These are phyloP conservation scores for Eimeria necatrix DNA, from an alignment of 169 alveolate species.

Conservation along the genomic window DNA sequence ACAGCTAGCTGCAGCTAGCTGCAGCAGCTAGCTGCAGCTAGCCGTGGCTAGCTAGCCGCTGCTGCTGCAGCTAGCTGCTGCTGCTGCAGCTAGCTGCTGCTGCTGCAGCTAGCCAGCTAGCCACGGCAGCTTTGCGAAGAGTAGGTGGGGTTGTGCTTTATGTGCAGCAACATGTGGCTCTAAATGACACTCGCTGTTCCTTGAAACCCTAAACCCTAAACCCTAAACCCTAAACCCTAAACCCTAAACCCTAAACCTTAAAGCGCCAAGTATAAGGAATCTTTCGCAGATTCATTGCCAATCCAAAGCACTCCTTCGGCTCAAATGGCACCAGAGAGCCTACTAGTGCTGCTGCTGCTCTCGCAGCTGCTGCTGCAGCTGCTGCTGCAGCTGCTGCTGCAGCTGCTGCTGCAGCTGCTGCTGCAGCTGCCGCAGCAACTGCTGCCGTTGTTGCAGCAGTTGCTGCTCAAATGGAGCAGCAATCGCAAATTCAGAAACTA, in stretches of 20 bases:
- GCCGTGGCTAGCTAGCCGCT: too few relatives aligned
- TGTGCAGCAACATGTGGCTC: neutral
- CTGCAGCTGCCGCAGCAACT: too few relatives aligned
- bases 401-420: neutral
- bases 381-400: neutral
- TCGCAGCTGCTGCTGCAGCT: neutral
- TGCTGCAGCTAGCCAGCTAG: neutral
- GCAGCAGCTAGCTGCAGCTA: too few relatives aligned
- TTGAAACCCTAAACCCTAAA: neutral
- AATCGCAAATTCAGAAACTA: too few relatives aligned
- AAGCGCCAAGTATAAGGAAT: too few relatives aligned
- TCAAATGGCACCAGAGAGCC: neutral
- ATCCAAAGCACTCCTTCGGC: neutral
- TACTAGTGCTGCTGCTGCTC: neutral
- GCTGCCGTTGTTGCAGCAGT: too few relatives aligned
- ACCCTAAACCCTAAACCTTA: too few relatives aligned
- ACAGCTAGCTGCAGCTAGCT: too few relatives aligned
- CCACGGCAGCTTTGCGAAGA: neutral
- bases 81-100: too few relatives aligned
- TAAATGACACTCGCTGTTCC: neutral
- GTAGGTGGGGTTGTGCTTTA: neutral
- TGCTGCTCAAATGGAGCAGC: too few relatives aligned
- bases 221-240: neutral
- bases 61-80: too few relatives aligned
- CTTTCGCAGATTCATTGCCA: neutral